These are phyloP conservation scores for Nakazawaea pomicola DNA, from an alignment of 805 yeast species.

Conservation along the genomic window DNA sequence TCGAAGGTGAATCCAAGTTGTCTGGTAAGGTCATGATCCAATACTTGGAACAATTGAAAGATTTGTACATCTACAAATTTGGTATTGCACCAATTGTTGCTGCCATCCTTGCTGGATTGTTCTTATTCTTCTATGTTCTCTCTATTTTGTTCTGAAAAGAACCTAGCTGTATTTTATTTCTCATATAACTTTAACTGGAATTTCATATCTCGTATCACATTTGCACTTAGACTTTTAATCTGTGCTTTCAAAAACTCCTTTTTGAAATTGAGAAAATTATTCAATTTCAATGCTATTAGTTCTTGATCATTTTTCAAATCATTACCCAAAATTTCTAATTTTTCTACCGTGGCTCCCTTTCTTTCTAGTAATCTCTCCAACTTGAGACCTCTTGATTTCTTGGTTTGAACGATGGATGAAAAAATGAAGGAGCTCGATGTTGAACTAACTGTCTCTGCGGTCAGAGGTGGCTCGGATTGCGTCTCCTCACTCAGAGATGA, in stretches of 20 bases:
- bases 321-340: slow-evolving; percentile 35
- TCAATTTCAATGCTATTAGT: slow-evolving; percentile 55
- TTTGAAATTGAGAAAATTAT: slow-evolving; percentile 51
- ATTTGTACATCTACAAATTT: slow-evolving; percentile 40
- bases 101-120: not conserved
- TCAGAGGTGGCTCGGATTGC: not conserved
- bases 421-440: slow-evolving; percentile 6
- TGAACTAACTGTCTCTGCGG: not conserved
- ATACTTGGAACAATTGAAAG: slow-evolving; percentile 40
- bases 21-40: slow-evolving; percentile 45
- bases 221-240: slow-evolving; percentile 28
- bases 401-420: slow-evolving; percentile 11
- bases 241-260: slow-evolving; percentile 33
- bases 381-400: slow-evolving; percentile 8
- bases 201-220: slow-evolving; percentile 23
- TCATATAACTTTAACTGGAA: slow-evolving; percentile 12
- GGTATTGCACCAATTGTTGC: slow-evolving; percentile 26
- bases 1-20: slow-evolving; percentile 48
- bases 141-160: not conserved
- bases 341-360: slow-evolving; percentile 26
- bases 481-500: not conserved
- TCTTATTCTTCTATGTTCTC: not conserved
- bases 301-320: slow-evolving; percentile 51
- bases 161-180: not conserved
- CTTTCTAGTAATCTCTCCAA: slow-evolving; percentile 5